Conservation (phyloP, 2,329 filamentous ascomycete genomes). For the Botryotinia globosa region DNA sequence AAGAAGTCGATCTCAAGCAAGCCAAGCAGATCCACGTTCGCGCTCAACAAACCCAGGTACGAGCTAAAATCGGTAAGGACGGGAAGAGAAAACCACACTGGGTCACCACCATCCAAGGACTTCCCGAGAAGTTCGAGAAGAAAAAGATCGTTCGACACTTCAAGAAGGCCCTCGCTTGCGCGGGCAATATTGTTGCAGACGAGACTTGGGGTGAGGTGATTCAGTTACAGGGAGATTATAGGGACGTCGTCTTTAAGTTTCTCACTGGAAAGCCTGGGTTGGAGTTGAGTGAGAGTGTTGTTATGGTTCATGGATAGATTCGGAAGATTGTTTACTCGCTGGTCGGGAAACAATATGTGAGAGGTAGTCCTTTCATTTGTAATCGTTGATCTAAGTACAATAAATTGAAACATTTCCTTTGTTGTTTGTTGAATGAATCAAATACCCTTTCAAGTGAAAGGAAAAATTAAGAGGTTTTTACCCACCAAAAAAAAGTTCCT, state of each 20-base stretch:
- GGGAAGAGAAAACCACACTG: neutral
- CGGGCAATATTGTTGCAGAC: neutral
- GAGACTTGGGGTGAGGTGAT: neutral
- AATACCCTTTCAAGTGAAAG: neutral
- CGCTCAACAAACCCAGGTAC: neutral
- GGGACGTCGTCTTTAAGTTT: neutral
- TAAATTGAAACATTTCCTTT: neutral
- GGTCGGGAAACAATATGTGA: too few species aligned
- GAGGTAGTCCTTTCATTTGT: neutral
- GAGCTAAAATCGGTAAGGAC: neutral
- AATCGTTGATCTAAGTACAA: neutral
- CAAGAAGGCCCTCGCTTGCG: neutral
- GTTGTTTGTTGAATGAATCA: neutral
- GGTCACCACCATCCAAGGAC: neutral
- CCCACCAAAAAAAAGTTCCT: neutral
- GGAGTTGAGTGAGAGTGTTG: neutral
- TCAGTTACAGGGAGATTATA: neutral
- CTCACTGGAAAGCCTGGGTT: neutral
- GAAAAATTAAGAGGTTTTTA: neutral
- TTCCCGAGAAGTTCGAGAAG: neutral
- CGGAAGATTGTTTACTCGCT: neutral
- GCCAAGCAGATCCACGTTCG: neutral
- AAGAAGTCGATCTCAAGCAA: neutral
- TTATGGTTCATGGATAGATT: neutral
- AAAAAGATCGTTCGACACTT: neutral